Evolutionary conservation across 2,329 filamentous ascomycete genomes (phyloP).

Genomic region (Arthroderma uncinatum): DNA sequence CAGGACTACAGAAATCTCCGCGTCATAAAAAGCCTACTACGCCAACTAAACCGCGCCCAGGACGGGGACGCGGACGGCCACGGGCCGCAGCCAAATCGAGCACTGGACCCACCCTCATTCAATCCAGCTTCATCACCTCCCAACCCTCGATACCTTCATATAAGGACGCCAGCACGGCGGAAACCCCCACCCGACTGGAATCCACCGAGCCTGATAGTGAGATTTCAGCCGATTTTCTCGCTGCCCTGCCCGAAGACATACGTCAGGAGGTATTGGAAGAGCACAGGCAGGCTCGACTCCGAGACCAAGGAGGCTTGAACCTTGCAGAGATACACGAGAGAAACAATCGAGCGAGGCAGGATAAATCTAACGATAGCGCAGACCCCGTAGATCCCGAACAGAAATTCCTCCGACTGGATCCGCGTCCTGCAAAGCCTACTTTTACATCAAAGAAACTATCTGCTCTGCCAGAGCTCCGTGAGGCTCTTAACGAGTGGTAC

Average conservation of each 20-base stretch:
- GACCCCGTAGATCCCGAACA: slow-evolving; percentile 20
- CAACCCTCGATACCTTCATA: slow-evolving; percentile 9
- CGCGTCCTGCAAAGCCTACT: slow-evolving; percentile 44
- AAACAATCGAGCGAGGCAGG: background rate
- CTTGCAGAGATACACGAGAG: slow-evolving; percentile 17
- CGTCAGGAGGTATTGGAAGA: slow-evolving; percentile 67
- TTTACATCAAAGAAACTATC: slow-evolving; percentile 52
- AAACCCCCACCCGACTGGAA: slow-evolving; percentile 19
- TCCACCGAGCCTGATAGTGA: slow-evolving; percentile 23
- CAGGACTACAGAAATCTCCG: slow-evolving; percentile 3
- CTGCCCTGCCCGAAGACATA: slow-evolving; percentile 71
- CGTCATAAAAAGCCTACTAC: slow-evolving; percentile 41
- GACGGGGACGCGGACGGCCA: slow-evolving; percentile 42
- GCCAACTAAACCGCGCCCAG: slow-evolving; percentile 49
- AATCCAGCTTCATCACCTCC: slow-evolving; percentile 58
- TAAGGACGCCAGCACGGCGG: slow-evolving; percentile 14
- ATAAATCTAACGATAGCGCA: slow-evolving; percentile 1
- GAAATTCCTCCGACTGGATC: slow-evolving; percentile 37
- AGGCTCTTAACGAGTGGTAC: slow-evolving; percentile 68
- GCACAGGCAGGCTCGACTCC: slow-evolving; percentile 51
- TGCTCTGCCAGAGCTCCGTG: slow-evolving; percentile 53
- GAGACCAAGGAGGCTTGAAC: slow-evolving; percentile 44
- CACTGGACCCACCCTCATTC: slow-evolving; percentile 51
- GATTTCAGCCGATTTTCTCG: slow-evolving; percentile 62
- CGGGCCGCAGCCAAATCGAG: slow-evolving; percentile 42